Evolutionary conservation across 2,329 filamentous ascomycete genomes (phyloP).

Genomic region (Calycina marina): DNA sequence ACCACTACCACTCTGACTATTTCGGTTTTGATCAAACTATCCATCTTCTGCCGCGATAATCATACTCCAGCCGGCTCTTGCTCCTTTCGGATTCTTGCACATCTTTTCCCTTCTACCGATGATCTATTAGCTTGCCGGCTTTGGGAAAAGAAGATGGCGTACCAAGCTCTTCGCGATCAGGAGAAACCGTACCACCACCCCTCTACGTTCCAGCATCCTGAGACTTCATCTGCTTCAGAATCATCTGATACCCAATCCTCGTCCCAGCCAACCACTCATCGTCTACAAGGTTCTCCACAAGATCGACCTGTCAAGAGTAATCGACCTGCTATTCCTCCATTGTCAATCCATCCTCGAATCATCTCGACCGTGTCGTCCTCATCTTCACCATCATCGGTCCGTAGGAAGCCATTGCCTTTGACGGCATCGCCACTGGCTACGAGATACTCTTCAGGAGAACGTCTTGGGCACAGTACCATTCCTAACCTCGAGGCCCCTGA

Average conservation of each 20-base stretch:
- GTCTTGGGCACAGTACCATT: no score
- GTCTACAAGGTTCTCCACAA: conserved; percentile 2
- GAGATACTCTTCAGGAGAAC: conserved; percentile 30
- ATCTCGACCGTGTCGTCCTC: conserved; percentile 14
- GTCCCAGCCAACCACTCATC: conserved; percentile 6
- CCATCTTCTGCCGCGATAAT: conserved; percentile 10
- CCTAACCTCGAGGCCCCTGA: conserved; percentile 29
- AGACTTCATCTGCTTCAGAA: conserved; percentile 20
- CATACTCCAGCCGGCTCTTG: conserved; percentile 2
- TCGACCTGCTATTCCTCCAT: conserved; percentile 9
- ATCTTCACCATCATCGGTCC: conserved; percentile 25
- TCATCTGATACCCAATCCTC: conserved; percentile 15
- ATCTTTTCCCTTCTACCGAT: conserved; percentile 14
- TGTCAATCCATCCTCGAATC: conserved; percentile 14
- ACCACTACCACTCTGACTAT: not conserved
- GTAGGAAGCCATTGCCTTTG: conserved; percentile 45
- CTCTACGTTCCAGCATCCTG: conserved; percentile 14
- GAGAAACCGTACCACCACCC: conserved; percentile 8
- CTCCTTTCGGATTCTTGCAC: conserved; percentile 12
- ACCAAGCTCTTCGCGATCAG: conserved; percentile 8
- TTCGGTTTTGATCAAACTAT: no score
- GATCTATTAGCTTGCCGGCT: conserved; percentile 10
- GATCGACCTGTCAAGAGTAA: conserved; percentile 7
- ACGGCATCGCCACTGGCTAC: conserved; percentile 37
- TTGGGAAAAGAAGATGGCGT: conserved; percentile 15